These are phyloP conservation scores for Aphanomyces invadans DNA, from an alignment of 352 stramenopile genomes.

Conservation along the genomic window DNA sequence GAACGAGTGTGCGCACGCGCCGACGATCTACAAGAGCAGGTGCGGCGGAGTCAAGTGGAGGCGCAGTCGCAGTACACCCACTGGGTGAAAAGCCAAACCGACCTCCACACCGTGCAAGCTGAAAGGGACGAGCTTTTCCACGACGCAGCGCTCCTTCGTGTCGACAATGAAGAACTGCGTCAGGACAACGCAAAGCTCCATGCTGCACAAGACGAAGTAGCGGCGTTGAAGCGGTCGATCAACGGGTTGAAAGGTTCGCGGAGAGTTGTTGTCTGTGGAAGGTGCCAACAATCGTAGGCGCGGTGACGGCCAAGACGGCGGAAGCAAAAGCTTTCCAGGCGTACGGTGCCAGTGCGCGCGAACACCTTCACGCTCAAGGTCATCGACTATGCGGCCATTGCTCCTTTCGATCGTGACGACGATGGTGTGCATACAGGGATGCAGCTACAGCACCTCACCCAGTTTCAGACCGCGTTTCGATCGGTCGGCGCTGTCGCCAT, in stretches of 20 bases:
- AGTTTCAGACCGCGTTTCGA: conserved; percentile 1
- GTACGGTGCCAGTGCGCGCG: conserved; percentile 50
- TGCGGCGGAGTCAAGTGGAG: conserved; percentile 31
- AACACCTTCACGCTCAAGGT: conserved; percentile 50
- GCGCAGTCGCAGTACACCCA: conserved; percentile 51
- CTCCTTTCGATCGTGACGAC: too few relatives aligned
- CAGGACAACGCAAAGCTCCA: conserved; percentile 27
- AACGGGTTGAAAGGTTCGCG: conserved; percentile 61
- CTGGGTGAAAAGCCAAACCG: conserved; percentile 39
- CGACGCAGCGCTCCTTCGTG: not conserved
- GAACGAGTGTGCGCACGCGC: conserved; percentile 48
- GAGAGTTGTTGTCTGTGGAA: too few relatives aligned
- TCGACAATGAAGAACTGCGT: conserved; percentile 1
- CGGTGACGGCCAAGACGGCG: conserved; percentile 56
- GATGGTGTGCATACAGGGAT: not conserved
- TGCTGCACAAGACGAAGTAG: conserved; percentile 45
- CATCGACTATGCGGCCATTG: not conserved
- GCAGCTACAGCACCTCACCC: not conserved
- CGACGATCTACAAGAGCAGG: conserved; percentile 49
- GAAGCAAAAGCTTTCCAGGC: conserved; percentile 66
- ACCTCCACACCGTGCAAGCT: conserved; percentile 46
- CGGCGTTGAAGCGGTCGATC: conserved; percentile 52
- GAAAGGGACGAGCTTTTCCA: not conserved
- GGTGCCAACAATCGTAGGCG: not conserved
- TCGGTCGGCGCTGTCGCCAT: not conserved